These are phyloP conservation scores for Lagerstroemia speciosa DNA, from an alignment of 345 rosid species.

Conservation along the genomic window DNA sequence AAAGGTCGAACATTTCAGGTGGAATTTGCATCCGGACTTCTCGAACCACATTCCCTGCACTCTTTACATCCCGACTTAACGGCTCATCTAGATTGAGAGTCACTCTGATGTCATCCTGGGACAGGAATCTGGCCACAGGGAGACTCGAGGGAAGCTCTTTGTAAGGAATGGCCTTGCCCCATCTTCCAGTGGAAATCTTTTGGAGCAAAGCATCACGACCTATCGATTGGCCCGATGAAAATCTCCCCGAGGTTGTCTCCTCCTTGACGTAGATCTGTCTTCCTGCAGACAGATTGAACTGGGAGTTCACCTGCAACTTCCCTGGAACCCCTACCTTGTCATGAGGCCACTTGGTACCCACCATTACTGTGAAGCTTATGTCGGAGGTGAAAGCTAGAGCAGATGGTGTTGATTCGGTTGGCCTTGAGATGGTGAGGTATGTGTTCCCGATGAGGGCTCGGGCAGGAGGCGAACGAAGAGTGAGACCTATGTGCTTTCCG, in stretches of 20 bases:
- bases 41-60: constrained; percentile 40
- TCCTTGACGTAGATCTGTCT: constrained; percentile 68
- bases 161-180: constrained; percentile 67
- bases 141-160: constrained; percentile 83
- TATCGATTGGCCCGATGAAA: constrained; percentile 37
- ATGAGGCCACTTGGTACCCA: constrained; percentile 65
- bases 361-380: constrained; percentile 51
- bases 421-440: constrained; percentile 38
- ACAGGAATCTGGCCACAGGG: constrained; percentile 63
- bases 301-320: constrained; percentile 45
- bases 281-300: constrained; percentile 48
- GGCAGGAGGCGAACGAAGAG: constrained; percentile 75
- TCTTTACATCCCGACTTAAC: constrained; percentile 27
- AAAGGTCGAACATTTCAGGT: constrained; percentile 78
- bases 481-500: constrained; percentile 79
- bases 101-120: constrained; percentile 48
- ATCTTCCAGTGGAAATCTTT: constrained; percentile 51
- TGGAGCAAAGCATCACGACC: constrained; percentile 35
- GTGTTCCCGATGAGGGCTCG: constrained; percentile 64
- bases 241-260: constrained; percentile 35
- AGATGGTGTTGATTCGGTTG: constrained; percentile 23
- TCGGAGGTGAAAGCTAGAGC: constrained; percentile 44
- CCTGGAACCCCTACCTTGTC: constrained; percentile 56
- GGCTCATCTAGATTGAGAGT: constrained; percentile 37
- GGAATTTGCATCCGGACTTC: constrained; percentile 72